Conservation (phyloP, 73 alveolate genomes). For the Tetrahymena borealis region DNA sequence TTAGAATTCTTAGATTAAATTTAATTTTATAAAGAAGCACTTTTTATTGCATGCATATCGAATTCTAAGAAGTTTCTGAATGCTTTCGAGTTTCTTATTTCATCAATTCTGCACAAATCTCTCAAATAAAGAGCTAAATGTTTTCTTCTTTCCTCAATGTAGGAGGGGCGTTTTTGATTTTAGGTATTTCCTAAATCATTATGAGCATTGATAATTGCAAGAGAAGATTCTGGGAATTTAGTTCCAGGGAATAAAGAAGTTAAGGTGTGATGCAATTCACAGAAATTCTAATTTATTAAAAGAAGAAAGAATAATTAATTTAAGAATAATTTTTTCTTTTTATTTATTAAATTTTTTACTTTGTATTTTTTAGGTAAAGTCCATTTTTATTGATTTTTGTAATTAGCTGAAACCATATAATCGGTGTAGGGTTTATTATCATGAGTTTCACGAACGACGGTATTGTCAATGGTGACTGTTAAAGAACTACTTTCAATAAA, state of each 20-base stretch:
- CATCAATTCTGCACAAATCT: conserved; percentile 34
- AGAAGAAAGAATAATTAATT: neutral
- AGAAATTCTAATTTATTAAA: conserved; percentile 36
- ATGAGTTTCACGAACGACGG: conserved; percentile 36
- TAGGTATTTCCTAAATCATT: conserved; percentile 38
- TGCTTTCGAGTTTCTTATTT: conserved; percentile 13
- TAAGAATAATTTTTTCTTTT: neutral
- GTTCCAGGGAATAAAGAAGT: conserved; percentile 11
- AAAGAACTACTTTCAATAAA: conserved; percentile 7
- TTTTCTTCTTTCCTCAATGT: conserved; percentile 42
- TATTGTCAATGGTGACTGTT: conserved; percentile 8
- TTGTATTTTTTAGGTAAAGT: conserved; percentile 53
- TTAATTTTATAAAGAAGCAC: too few species aligned
- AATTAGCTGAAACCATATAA: conserved; percentile 54
- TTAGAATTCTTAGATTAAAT: neutral
- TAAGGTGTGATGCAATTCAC: conserved; percentile 46
- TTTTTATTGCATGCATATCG: conserved; percentile 4
- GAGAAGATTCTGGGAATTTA: conserved; percentile 40
- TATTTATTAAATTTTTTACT: neutral
- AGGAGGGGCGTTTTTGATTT: conserved; percentile 28
- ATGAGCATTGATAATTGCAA: conserved; percentile 36
- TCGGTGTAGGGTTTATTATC: conserved; percentile 73
- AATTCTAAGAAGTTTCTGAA: conserved; percentile 29
- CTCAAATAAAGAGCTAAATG: conserved; percentile 15
- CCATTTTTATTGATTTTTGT: conserved; percentile 59